Evolutionary conservation across 768 basidiomycete genomes (phyloP), one percentile per base, ranked within the genome.

Genomic region (Holtermannia corniformis): DNA sequence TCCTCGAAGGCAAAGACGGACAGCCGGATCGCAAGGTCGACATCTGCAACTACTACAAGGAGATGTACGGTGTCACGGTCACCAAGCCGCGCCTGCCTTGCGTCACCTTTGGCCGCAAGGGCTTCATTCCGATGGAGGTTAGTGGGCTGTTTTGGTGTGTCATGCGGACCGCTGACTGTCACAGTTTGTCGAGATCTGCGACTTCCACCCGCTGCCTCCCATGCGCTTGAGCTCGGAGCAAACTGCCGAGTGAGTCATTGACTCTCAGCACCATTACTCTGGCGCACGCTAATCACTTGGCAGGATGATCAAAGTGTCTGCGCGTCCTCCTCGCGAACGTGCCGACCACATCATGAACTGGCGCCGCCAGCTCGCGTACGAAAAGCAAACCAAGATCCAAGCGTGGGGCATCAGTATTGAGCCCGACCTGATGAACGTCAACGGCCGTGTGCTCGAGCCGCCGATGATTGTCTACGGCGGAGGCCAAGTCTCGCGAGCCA

Each of bases 381-480:
- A 58, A 28, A 59, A 59, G 27, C 53, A 63, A 5, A 61, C 62
- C 28, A 71, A 70, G 58, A 48, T 71, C 54, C 51, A 60, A n/a
- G 59, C 63, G 14, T 73, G 71, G 71, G 65, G 65, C 14, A 42
- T 73, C n/a, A 57, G 65, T 37, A 58, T 73, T 42, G 28, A 62
- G 3, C 24, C 24, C 1, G 23, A 60, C 10, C 61, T 70, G 62
- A 63, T 67, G 63, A 44, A 50, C 21, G 51, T 70, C 28, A 49
- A 61, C 28, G 72, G 67, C 20, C 57, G 72, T 20, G 63, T 71
- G 5, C 60, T 73, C 12, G 48, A 47, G 12, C 54, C 67, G 1
- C 72, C 72, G 5, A 47, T 41, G 4, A 56, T 72, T 23, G 23
- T 53, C 14, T 72, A 72, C 55, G 67, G 58, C n/a, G 60, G 52